A percentile compares a stretch with the other conserved stretches of the same genome.
Conservation (phyloP, 306 rosid species). For the Cucurbita argyrosperma region DNA sequence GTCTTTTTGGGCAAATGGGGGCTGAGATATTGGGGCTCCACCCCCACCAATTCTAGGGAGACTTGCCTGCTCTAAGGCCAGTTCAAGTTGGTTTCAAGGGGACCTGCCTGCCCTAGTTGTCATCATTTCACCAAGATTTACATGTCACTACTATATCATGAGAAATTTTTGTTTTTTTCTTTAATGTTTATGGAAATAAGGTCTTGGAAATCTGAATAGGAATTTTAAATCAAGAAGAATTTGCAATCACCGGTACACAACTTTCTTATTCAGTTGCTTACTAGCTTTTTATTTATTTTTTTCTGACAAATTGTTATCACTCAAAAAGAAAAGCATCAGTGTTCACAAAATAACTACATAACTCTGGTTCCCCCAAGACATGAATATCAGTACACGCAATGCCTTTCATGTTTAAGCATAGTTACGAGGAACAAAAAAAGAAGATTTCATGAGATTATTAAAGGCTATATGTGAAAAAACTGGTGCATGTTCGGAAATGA, state of each 20-base stretch:
- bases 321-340: background rate
- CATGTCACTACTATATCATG: background rate
- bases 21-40: background rate
- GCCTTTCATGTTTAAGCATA: background rate
- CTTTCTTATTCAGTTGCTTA: background rate
- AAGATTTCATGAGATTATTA: background rate
- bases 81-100: background rate
- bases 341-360: background rate
- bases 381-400: background rate
- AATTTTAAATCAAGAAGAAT: background rate
- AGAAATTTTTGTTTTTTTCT: background rate
- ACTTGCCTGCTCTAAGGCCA: background rate
- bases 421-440: background rate
- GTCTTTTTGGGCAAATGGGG: background rate
- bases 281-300: background rate
- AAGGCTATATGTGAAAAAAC: background rate
- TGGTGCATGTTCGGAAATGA: background rate
- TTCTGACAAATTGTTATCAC: background rate
- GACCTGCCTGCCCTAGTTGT: constrained; percentile 1
- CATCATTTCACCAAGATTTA: background rate
- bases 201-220: background rate
- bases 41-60: background rate
- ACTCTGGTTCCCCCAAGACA: background rate
- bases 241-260: background rate
- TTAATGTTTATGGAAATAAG: background rate